These are phyloP conservation scores for Colletotrichum neosansevieriae DNA, from an alignment of 2,329 filamentous ascomycete genomes.

Conservation along the genomic window DNA sequence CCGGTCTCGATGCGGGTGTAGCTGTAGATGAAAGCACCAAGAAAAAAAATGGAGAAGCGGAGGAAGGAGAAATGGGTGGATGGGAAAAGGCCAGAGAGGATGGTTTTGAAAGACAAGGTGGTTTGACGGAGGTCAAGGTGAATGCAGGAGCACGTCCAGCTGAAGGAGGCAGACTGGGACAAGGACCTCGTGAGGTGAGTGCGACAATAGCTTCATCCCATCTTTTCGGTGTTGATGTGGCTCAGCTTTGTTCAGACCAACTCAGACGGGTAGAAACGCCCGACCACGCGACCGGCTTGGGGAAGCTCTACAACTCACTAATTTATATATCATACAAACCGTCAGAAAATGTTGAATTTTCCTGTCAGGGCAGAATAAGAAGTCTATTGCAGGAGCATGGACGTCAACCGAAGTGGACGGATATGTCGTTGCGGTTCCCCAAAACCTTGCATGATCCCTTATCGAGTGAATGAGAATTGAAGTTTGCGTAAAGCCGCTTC, in stretches of 20 bases:
- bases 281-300: conserved; percentile 25
- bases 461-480: background rate
- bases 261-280: conserved; percentile 13
- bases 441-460: background rate
- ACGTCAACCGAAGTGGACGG: background rate
- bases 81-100: background rate
- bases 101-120: conserved; percentile 5
- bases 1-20: background rate
- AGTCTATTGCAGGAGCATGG: background rate
- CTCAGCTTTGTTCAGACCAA: conserved; percentile 32
- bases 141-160: conserved; percentile 27
- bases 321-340: too few species aligned
- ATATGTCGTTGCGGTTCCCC: background rate
- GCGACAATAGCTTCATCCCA: conserved; percentile 40
- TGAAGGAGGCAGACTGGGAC: conserved; percentile 35
- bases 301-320: background rate
- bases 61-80: background rate
- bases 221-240: conserved; percentile 33
- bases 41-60: background rate
- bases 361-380: background rate
- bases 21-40: background rate
- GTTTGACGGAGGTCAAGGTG: conserved; percentile 21
- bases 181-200: conserved; percentile 33
- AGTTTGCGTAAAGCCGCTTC: background rate
- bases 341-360: too few species aligned